Evolutionary conservation across 2,329 filamentous ascomycete genomes (phyloP), one percentile per base, ranked within the genome.

Genomic region (Ustilaginoidea virens): DNA sequence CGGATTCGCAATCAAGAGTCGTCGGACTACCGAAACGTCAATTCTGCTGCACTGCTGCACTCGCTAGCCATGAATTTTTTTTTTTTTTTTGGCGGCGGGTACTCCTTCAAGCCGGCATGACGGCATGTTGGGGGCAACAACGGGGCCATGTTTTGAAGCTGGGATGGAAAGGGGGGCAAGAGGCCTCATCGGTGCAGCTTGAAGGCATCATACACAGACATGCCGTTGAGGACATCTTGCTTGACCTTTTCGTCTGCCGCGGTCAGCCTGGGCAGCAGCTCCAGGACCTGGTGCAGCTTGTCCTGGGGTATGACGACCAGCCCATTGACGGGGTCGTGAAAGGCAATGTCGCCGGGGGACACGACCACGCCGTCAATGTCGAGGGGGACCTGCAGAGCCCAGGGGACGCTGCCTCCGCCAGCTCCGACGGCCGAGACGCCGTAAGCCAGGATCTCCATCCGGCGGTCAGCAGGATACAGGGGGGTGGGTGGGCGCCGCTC

Each of bases 291-390:
- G 8, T 62, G 58, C 7, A 82, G 46, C 41, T 70, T 66, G 19
- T 61, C 62, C 27, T 56, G 53, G 1, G 79, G 79, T 33, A 85
- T 76, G 17, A 69, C 61, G 9, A 80, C 76, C 1, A 78, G 67
- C 1, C 75, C 79, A 37, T 81, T 78, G n/a, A 58, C 53, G 4
- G 70, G 63, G 46, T 85, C 80, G 32, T 70, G 67, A 49, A 81
- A 74, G 25, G 80, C 60, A 21, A 83, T 61, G 48, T 85, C 80
- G 6, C 77, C 74, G 47, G 54, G 60, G 12, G 39, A 46, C 27
- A 65, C 47, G 20, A 49, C 34, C 23, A 56, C 54, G 23, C 57
- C 60, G 25, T 58, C 51, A 25, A 65, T 51, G 12, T 53, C 38
- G 12, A 65, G 39, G 17, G 59, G 49, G 11, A 62, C 53, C 39